phyloP scores from a whole-genome alignment of 2,329 filamentous ascomycete genomes.

The Botrytis paeoniae region DNA sequence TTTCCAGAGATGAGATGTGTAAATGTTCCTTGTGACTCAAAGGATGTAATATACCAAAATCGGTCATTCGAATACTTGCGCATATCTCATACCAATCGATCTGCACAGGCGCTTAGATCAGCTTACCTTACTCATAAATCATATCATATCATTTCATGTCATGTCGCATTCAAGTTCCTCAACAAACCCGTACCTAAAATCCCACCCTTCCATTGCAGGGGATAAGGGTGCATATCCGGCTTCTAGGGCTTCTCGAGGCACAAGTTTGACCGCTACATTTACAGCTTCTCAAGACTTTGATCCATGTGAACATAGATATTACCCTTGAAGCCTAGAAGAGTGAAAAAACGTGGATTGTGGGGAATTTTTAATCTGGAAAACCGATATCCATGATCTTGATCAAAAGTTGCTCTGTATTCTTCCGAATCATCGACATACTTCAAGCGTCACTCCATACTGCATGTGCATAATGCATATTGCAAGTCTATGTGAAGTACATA shows the following conservation, averaged over 20 bases:
- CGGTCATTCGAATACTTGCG: constrained; percentile 5
- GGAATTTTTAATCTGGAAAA: neutral
- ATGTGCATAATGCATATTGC: neutral
- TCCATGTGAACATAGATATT: neutral
- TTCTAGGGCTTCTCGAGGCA: neutral
- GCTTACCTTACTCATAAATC: constrained; percentile 6
- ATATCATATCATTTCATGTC: neutral
- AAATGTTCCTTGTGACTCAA: constrained; percentile 6
- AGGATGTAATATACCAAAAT: constrained; percentile 2
- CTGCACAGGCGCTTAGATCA: constrained; percentile 17
- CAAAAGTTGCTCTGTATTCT: neutral
- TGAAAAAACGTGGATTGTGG: constrained; percentile 14
- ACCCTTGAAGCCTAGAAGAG: neutral
- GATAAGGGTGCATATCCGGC: neutral
- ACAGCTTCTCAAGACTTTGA: neutral
- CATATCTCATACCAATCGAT: constrained; percentile 1
- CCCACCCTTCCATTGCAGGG: neutral
- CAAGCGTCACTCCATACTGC: neutral
- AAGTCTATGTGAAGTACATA: neutral
- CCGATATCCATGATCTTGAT: neutral
- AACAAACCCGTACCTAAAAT: neutral
- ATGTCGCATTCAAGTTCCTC: neutral
- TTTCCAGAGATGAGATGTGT: constrained; percentile 7
- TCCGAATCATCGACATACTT: neutral
- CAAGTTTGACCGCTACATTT: constrained; percentile 20